Evolutionary conservation across 2,329 filamentous ascomycete genomes (phyloP), one percentile per base, ranked within the genome.

Genomic region (Beauveria pseudobassiana): DNA sequence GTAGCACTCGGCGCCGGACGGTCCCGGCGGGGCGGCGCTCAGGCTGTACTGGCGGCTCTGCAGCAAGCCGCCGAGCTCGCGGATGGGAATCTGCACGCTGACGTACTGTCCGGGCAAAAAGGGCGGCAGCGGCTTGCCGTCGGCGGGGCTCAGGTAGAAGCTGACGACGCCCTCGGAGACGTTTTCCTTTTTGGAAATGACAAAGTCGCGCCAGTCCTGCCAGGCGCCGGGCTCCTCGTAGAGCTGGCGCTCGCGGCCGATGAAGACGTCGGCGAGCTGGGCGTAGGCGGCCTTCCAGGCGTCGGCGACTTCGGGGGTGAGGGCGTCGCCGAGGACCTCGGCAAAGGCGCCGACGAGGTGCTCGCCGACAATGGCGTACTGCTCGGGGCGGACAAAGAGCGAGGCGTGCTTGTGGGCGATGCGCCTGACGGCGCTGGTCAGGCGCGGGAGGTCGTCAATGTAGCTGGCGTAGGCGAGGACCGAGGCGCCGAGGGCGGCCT

Each of bases 1-100:
- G 74, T 90, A 90, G 73, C 76, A 8, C 6, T n/a, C 67, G 12
- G 45, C 26, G 66, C 65, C 24, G 4, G 34, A 3, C 2, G 34
- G 34, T 14, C 34, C 34, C 34, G 34, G 34, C 34, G 79, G 78
- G 2, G 75, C 78, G 67, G 89, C 85, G 68, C 84, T 88, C 61
- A 93, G 78, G 52, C 86, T 89, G 77, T 91, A 93, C 76, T 93
- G 90, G 61, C 90, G 77, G 62, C 85, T 84, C 73, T 93, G 90
- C 62, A 80, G 75, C 66, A 87, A 79, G n/a, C 82, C 82, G 18
- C 67, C 68, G 24, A 88, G 78, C 53, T 80, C 77, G 0, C 86
- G 83, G 0, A 91, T 80, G 51, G 80, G 76, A 1, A 88, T 72
- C 65, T 83, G 83, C 58, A 92, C 73, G 48, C 84, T 87, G 69